Evolutionary conservation across 345 rosid species (phyloP).

Genomic region (Pistacia atlantica): DNA sequence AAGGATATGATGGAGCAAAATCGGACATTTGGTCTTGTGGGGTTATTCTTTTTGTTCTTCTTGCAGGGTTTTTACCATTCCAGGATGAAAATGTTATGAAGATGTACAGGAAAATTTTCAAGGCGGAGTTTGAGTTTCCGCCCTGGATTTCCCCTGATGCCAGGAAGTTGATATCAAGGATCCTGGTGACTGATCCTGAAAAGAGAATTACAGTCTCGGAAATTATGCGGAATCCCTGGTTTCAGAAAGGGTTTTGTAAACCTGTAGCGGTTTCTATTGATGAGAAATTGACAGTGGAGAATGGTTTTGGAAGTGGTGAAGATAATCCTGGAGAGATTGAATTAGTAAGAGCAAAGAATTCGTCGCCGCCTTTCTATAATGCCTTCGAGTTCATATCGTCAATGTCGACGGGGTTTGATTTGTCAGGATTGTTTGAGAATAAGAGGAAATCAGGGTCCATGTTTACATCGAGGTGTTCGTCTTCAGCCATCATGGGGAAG

Average conservation of each 20-base stretch:
- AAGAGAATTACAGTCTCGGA: constrained; percentile 43
- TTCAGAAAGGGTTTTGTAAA: constrained; percentile 24
- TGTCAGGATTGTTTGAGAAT: constrained; percentile 49
- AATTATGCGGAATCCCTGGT: constrained; percentile 47
- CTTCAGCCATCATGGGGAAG: constrained; percentile 36
- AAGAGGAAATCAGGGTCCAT: constrained; percentile 36
- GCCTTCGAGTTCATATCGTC: constrained; percentile 59
- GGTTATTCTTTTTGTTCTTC: constrained; percentile 47
- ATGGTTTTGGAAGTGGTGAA: neutral
- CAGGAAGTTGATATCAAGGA: constrained; percentile 38
- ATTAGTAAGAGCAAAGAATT: constrained; percentile 13
- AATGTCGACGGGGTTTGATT: constrained; percentile 52
- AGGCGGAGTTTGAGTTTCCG: constrained; percentile 46
- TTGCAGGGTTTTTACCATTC: constrained; percentile 48
- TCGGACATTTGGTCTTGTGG: constrained; percentile 66
- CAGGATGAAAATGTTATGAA: constrained; percentile 42
- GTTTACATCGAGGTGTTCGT: constrained; percentile 48
- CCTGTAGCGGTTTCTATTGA: constrained; percentile 16
- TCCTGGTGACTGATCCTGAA: constrained; percentile 51
- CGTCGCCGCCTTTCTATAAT: constrained; percentile 31
- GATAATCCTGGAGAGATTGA: constrained; percentile 20
- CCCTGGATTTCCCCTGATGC: constrained; percentile 43
- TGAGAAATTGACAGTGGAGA: constrained; percentile 9
- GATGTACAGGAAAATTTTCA: constrained; percentile 46
- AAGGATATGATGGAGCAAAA: constrained; percentile 53